Percentiles rank a stretch among this genome's conserved stretches.
Evolutionary conservation across 2,329 filamentous ascomycete species (phyloP).

Genomic region (Xylariales sp.): DNA sequence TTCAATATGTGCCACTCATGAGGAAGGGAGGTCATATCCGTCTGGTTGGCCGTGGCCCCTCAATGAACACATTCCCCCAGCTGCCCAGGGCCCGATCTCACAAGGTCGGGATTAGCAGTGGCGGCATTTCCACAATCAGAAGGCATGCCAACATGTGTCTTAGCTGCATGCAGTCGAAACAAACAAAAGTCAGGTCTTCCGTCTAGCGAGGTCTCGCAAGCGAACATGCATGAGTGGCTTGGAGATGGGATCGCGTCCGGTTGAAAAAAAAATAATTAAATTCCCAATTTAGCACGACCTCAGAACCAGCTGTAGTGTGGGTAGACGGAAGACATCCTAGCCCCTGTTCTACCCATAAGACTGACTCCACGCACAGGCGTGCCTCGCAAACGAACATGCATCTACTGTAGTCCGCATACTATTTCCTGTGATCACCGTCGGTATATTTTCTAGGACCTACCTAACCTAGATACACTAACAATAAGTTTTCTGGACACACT

Average conservation of each 20-base stretch:
- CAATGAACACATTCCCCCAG: conserved; percentile 8
- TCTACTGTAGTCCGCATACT: not conserved
- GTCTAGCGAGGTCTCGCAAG: conserved; percentile 28
- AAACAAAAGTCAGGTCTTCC: conserved; percentile 15
- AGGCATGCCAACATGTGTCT: conserved; percentile 22
- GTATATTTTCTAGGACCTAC: conserved; percentile 11
- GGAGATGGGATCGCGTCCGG: conserved; percentile 17
- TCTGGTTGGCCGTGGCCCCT: too few species aligned
- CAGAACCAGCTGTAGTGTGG: not conserved
- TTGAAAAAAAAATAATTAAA: not conserved
- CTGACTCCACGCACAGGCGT: conserved; percentile 7
- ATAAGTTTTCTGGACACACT: conserved; percentile 41
- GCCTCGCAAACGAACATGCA: conserved; percentile 24
- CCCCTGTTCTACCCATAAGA: too few species aligned
- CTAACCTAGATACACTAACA: conserved; percentile 19
- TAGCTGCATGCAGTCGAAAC: conserved; percentile 32
- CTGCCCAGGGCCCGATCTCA: conserved; percentile 9
- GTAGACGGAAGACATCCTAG: conserved; percentile 10
- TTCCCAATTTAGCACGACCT: conserved; percentile 16
- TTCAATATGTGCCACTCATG: conserved; percentile 8
- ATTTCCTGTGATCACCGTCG: not conserved
- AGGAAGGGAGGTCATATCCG: conserved; percentile 2
- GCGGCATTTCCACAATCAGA: conserved; percentile 11
- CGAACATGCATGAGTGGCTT: conserved; percentile 24
- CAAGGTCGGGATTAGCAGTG: conserved; percentile 11